Base-by-base conservation (phyloP, 768 basidiomycete genomes). In the Tulasnella sp. region DNA sequence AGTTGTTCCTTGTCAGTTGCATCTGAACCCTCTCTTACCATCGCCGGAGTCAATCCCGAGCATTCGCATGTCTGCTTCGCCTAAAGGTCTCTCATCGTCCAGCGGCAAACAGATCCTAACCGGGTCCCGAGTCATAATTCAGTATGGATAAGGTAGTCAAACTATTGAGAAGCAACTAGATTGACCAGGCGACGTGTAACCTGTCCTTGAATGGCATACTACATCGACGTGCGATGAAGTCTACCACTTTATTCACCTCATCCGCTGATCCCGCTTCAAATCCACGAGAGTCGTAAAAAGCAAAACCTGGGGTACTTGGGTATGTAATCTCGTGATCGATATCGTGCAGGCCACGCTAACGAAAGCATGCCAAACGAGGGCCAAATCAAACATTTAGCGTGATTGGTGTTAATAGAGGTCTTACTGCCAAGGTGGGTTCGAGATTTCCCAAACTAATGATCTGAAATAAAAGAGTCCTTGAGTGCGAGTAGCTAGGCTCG, bases 201-300 rank as follows among this genome's bases (percentile, higher is more conserved):
- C 68, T 70, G 25, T 73, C 59, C 12, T 64, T 48, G 0, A 69
- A 54, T 11, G 34, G 34, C 34, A 15, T 15, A 38, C 5, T 38
- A 15, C 34, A 7, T 38, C 50, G 50, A 5, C n/a, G 22, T 19
- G 55, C 22, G 12, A 76, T 67, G 62, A 76, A 76, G 2, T 51
- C 45, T 45, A 61, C 64, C 25, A 75, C 69, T 7, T 55, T 65
- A 1, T 66, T 52, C 1, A 73, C 53, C 59, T 75, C 70, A 2
- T 64, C 59, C 0, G 27, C 63, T 1, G 62, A 63, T 2, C 74
- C 74, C 19, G 71, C 60, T 63, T 75, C 73, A 50, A 76, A 74
- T 4, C 74, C 75, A 46, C 66, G 59, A 19, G 75, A 76, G 58
- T 76, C 74, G 41, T 75, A 75, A 57, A 75, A 75, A 21, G 74